Evolutionary conservation across 345 rosid genomes (phyloP).

Genomic region (Euphorbia tirucalli): DNA sequence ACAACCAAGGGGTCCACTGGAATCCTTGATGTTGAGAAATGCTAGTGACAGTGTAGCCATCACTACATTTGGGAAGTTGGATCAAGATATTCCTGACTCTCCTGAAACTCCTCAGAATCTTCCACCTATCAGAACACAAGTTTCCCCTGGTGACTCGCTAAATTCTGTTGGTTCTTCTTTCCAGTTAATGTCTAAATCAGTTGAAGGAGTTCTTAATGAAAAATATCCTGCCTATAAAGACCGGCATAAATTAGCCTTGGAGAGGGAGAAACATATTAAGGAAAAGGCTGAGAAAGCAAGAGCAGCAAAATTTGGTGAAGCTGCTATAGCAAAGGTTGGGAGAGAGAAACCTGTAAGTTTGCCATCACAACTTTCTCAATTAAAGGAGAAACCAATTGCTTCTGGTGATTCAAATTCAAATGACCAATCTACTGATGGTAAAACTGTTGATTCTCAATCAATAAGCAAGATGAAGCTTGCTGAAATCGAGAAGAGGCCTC

Average conservation of each 20-base stretch:
- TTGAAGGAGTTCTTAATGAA: slow-evolving; percentile 67
- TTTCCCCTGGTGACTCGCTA: slow-evolving; percentile 49
- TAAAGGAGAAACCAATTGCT: slow-evolving; percentile 59
- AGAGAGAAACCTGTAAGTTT: slow-evolving; percentile 36
- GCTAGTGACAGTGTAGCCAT: slow-evolving; percentile 77
- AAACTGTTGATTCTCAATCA: slow-evolving; percentile 47
- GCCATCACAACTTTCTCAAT: slow-evolving; percentile 71
- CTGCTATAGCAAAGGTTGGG: slow-evolving; percentile 25
- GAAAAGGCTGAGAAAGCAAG: slow-evolving; percentile 81
- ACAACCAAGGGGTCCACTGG: slow-evolving; percentile 77
- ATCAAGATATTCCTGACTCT: slow-evolving; percentile 55
- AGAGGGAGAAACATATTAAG: slow-evolving; percentile 84
- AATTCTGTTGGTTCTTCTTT: slow-evolving; percentile 72
- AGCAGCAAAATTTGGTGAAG: slow-evolving; percentile 57
- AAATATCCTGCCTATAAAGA: slow-evolving; percentile 93
- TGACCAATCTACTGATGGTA: slow-evolving; percentile 52
- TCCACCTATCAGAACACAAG: slow-evolving; percentile 55
- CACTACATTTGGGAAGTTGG: slow-evolving; percentile 72
- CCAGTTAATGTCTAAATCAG: slow-evolving; percentile 88
- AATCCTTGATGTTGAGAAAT: slow-evolving; percentile 82
- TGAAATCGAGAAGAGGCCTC: slow-evolving; percentile 80
- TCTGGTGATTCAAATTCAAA: slow-evolving; percentile 32
- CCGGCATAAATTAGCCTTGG: slow-evolving; percentile 84
- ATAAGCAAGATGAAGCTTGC: slow-evolving; percentile 72
- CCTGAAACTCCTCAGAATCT: slow-evolving; percentile 53